These are phyloP conservation scores for Boletellus emodensis DNA, from an alignment of 768 basidiomycete genomes.

Conservation along the genomic window DNA sequence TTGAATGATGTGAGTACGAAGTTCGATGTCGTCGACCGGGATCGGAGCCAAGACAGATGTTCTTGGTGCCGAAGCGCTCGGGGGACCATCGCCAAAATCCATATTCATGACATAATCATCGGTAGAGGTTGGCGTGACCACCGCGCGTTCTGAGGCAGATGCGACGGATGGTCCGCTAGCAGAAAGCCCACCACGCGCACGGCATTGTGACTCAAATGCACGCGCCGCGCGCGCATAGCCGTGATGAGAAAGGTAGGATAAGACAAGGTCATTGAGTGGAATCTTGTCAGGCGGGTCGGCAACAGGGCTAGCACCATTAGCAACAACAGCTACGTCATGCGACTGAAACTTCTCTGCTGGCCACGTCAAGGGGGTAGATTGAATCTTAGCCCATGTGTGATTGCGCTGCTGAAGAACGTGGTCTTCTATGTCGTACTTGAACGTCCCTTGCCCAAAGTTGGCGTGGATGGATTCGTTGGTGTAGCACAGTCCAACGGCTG, in stretches of 20 bases:
- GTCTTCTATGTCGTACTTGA: slow-evolving; percentile 87
- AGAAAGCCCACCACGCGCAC: slow-evolving; percentile 23
- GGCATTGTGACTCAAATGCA: slow-evolving; percentile 57
- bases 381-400: slow-evolving; percentile 62
- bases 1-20: slow-evolving; percentile 67
- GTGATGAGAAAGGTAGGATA: slow-evolving; percentile 79
- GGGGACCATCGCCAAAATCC: slow-evolving; percentile 31
- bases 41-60: slow-evolving; percentile 13
- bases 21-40: slow-evolving; percentile 53
- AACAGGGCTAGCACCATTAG: slow-evolving; percentile 1
- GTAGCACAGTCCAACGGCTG: slow-evolving; percentile 86
- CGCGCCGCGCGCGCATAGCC: slow-evolving; percentile 73
- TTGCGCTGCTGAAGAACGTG: slow-evolving; percentile 72
- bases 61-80: slow-evolving; percentile 9
- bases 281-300: slow-evolving; percentile 51
- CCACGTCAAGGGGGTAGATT: slow-evolving; percentile 52
- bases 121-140: slow-evolving; percentile 9
- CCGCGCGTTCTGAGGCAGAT: slow-evolving; percentile 1
- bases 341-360: slow-evolving; percentile 19
- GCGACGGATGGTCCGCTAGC: not conserved
- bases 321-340: slow-evolving; percentile 5
- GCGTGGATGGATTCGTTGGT: slow-evolving; percentile 71
- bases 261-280: slow-evolving; percentile 67
- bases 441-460: slow-evolving; percentile 86
- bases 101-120: slow-evolving; percentile 48